These are phyloP conservation scores for Microbotryomycetes sp. DNA, from an alignment of 1,284 basidiomycete genomes.

Conservation along the genomic window DNA sequence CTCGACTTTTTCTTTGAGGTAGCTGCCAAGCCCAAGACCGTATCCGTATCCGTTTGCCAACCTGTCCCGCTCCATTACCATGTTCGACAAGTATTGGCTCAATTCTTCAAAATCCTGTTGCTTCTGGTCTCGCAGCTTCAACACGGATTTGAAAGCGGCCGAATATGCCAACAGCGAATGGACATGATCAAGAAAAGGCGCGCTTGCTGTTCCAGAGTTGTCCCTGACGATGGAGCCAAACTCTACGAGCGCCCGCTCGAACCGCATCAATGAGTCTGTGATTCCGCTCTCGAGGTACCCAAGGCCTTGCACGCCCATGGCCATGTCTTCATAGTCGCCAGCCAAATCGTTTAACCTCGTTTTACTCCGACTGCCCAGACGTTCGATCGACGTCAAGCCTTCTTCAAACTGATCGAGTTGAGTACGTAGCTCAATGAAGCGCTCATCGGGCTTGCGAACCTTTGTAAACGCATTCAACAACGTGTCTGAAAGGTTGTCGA, in stretches of 20 bases:
- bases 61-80: slow-evolving; percentile 85
- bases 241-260: slow-evolving; percentile 88
- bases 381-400: slow-evolving; percentile 69
- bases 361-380: slow-evolving; percentile 49
- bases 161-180: slow-evolving; percentile 86
- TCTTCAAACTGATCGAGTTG: slow-evolving; percentile 93
- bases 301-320: slow-evolving; percentile 88
- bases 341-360: slow-evolving; percentile 59
- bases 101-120: slow-evolving; percentile 98
- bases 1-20: slow-evolving; percentile 90
- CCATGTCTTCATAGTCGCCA: slow-evolving; percentile 93
- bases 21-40: slow-evolving; percentile 67
- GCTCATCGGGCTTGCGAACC: slow-evolving; percentile 85
- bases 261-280: slow-evolving; percentile 90
- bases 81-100: slow-evolving; percentile 84
- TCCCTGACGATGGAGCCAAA: slow-evolving; percentile 46
- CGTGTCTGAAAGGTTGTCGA: slow-evolving; percentile 92
- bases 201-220: slow-evolving; percentile 54
- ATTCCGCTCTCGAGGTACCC: slow-evolving; percentile 97
- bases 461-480: slow-evolving; percentile 90
- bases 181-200: slow-evolving; percentile 79
- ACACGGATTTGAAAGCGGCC: slow-evolving; percentile 77
- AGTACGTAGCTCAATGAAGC: slow-evolving; percentile 86
- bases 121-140: slow-evolving; percentile 94
- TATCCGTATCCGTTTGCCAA: slow-evolving; percentile 60